Evolutionary conservation across 1,284 basidiomycete genomes (phyloP), one percentile per base, ranked within the genome.

Genomic region (Vanrija sp.): DNA sequence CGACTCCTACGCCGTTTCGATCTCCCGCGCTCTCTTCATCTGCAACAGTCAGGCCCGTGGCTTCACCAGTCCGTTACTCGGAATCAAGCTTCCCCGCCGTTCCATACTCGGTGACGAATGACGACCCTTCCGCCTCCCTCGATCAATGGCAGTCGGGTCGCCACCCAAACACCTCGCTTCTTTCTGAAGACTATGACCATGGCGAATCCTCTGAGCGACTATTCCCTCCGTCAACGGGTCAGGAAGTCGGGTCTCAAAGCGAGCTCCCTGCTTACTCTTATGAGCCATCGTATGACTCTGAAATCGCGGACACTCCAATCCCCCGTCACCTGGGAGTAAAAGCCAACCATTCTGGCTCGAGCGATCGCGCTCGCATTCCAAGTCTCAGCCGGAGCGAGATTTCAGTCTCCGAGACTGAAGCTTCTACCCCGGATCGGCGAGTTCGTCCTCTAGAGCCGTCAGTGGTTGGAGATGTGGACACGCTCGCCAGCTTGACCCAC

Each of bases 351-450:
- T 34, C 14, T 5, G 34, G 29, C 16, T 18, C 28, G 21, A 21
- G 10, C 45, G 10, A 18, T 18, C 14, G 21, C 9, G 43, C 19
- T 6, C 60, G 60, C 1, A 65, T 75, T 18, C 73, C 73, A 2
- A 75, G 73, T 49, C 58, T 75, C n/a, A 66, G 69, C 9, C 58
- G 67, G 10, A 73, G 70, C 52, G 72, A 73, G 34, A 42, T 70
- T 1, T 71, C 71, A 0, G 68, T 51, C 0, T 65, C 69, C 4
- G 68, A 73, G 34, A 60, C 62, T 12, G 69, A 62, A 14, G 69
- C 71, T 6, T 70, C 64, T 6, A 75, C 73, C 5, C 73, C 73
- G 6, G 71, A 73, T 49, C 67, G 67, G 19, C 68, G 66, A 2
- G 54, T 53, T 9, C 56, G 67, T 34, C 9, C 12, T 8, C 34